Evolutionary conservation across 2,329 filamentous ascomycete species (phyloP), one percentile per base, ranked within the genome.

Genomic region (Zymoseptoria brevis): DNA sequence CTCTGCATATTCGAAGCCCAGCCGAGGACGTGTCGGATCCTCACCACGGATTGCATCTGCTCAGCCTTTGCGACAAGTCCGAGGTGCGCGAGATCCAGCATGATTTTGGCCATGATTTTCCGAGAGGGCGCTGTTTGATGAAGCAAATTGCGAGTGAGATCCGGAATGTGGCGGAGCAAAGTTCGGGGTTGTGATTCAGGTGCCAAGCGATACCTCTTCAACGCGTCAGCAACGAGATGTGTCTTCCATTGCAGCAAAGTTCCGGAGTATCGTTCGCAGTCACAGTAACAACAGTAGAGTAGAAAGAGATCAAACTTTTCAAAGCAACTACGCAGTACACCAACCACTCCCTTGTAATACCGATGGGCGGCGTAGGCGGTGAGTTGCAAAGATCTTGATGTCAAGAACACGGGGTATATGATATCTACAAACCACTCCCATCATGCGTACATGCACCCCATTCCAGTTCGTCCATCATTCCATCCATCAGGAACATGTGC

Each of bases 91-190:
- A 62, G 21, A 55, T 58, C 8, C 60, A 62, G 26, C 58, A 62
- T 54, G 56, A 24, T 13, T 56, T 54, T 41, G 58, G 58, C 6
- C 60, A 62, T 60, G 60, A 62, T 48, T 62, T 62, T 41, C 60
- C 60, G 6, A 55, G 49, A 58, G 50, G 19, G 22, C 22, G 22
- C 22, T 24, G 22, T 24, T 53, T 60, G 30, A 62, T 62, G 57
- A 62, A 62, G 50, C 19, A 57, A 19, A 62, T 62, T 50, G 57
- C 57, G 19, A 19, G 50, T 29, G 35, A 53, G 35, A 62, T 62
- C 24, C 54, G 60, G 21, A 57, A 62, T 45, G 48, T 57, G 3
- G 60, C 60, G 8, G 57, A 59, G 41, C 22, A 24, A 24, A 24
- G 22, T 24, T 24, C 22, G 22, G 4, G 22, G 22, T 24, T 24